A percentile compares a stretch with the other conserved stretches of the same genome.
Evolutionary conservation across 495 filamentous ascomycete species (phyloP).

Genomic region (Penicillium atrosanguineum): DNA sequence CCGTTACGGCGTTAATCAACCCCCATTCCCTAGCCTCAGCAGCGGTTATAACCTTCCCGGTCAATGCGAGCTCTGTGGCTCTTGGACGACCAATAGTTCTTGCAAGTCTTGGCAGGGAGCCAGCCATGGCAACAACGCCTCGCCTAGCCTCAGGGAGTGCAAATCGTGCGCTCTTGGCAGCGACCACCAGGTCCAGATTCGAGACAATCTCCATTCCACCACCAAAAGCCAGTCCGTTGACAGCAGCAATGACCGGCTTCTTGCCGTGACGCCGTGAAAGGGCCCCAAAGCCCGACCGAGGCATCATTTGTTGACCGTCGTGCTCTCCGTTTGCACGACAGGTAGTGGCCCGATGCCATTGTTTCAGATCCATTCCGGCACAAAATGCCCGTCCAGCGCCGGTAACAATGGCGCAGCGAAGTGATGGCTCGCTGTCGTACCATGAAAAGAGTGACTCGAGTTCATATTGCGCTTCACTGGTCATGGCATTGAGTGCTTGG

Average conservation of each 20-base stretch:
- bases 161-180: slow-evolving; percentile 51
- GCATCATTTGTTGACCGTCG: slow-evolving; percentile 10
- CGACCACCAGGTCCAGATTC: slow-evolving; percentile 64
- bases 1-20: slow-evolving; percentile 58
- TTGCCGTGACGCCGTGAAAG: slow-evolving; percentile 36
- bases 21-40: slow-evolving; percentile 60
- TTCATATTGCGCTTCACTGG: slow-evolving; percentile 40
- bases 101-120: slow-evolving; percentile 62
- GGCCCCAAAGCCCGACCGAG: slow-evolving; percentile 17
- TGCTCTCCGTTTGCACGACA: slow-evolving; percentile 12
- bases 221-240: slow-evolving; percentile 64
- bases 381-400: slow-evolving; percentile 49
- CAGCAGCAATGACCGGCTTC: slow-evolving; percentile 61
- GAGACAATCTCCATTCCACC: slow-evolving; percentile 65
- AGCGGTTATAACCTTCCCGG: slow-evolving; percentile 53
- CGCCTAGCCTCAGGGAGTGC: slow-evolving; percentile 61
- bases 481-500: slow-evolving; percentile 40
- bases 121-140: slow-evolving; percentile 65
- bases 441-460: slow-evolving; percentile 43
- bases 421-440: slow-evolving; percentile 44
- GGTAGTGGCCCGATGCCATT: slow-evolving; percentile 14
- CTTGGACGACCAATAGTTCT: slow-evolving; percentile 60
- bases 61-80: slow-evolving; percentile 64
- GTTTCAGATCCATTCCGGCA: slow-evolving; percentile 35
- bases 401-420: slow-evolving; percentile 48